Evolutionary conservation across 441 rosid species (phyloP), one percentile per base, ranked within the genome.

Genomic region (Dalechampia spathulata): DNA sequence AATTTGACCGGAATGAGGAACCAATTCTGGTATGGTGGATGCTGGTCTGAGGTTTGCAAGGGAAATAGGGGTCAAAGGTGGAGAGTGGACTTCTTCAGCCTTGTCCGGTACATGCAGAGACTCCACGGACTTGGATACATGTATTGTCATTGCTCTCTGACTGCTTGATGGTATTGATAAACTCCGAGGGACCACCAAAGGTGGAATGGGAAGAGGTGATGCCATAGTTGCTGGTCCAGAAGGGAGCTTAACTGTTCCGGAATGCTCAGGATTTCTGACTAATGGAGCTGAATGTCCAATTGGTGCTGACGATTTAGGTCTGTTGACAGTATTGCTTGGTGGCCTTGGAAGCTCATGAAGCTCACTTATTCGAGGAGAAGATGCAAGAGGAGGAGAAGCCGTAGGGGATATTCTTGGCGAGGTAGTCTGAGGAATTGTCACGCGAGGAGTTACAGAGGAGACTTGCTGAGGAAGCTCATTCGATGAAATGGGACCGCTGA

Each of bases 341-440:
- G 99, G 99, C 79, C 95, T 76, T 2, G 99, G 99, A 72, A 94
- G 99, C 78, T 86, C 82, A 55, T 94, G 96, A 60, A 87, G 95
- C 77, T 86, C 94, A 42, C 76, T 86, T 50, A 72, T 77, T 58
- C 83, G 81, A 39, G 94, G 96, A 49, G 97, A 85, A 51, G 88
- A 85, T 53, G 60, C 85, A 52, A 78, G 84, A 8, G 96, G 97
- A 28, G 99, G 99, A 38, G 97, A 90, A 43, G 91, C 82, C 49
- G 67, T 77, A 19, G 96, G 95, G 44, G 95, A 87, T 60, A 63
- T 75, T 72, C 75, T 82, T 49, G 94, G 90, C 54, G 96, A 75
- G 61, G 83, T 67, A 56, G 73, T 56, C 61, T 68, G 87, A 62
- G 72, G 76, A 76, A 51, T 66, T 6, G 77, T 73, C 27, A 66